Percentiles rank a stretch among this genome's conserved stretches.
These are phyloP conservation scores for Tylopilus orsonianus DNA, from an alignment of 1,284 basidiomycete species.

Conservation along the genomic window DNA sequence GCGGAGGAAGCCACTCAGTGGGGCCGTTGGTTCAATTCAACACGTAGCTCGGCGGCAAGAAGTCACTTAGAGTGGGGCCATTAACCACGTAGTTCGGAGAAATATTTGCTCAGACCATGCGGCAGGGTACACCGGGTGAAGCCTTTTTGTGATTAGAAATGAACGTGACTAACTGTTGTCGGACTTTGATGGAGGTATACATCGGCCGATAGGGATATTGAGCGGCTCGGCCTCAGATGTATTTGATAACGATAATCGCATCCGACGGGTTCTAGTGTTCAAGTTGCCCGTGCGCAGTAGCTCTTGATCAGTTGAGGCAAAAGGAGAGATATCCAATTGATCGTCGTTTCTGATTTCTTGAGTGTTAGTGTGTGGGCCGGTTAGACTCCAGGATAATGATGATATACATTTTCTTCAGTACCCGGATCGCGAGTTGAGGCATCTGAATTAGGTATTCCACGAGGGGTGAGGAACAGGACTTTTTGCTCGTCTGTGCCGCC, in stretches of 20 bases:
- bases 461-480: too few species aligned
- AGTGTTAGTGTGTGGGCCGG: slow-evolving; percentile 6
- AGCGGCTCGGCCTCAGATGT: slow-evolving; percentile 4
- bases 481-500: neutral
- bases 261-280: neutral
- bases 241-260: slow-evolving; percentile 16
- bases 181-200: neutral
- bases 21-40: neutral
- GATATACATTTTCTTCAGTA: too few species aligned
- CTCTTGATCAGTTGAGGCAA: neutral
- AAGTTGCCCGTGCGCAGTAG: neutral
- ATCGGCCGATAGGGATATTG: slow-evolving; percentile 16
- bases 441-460: too few species aligned
- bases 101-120: neutral
- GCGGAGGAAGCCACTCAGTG: neutral
- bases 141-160: neutral
- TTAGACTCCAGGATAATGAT: too few species aligned
- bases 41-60: slow-evolving; percentile 2
- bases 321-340: neutral
- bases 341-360: neutral
- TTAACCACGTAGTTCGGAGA: neutral
- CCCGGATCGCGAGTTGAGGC: too few species aligned
- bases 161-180: neutral
- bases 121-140: slow-evolving; percentile 5
- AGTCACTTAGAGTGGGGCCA: neutral